Evolutionary conservation across 1,139 yeast genomes (phyloP).

Genomic region (Hyphopichia pseudoburtonii): DNA sequence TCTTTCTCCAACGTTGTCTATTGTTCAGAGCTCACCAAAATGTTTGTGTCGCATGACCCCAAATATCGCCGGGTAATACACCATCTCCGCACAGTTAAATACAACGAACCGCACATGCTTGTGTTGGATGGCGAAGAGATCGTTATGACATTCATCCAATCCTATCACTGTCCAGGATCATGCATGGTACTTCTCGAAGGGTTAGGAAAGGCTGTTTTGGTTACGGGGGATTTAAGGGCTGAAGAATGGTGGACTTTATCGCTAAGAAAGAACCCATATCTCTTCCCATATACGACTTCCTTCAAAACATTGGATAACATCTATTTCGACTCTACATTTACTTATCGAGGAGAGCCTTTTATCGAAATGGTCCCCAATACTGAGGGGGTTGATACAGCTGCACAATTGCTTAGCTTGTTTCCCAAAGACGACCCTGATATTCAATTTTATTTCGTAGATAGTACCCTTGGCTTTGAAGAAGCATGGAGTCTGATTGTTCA

Average conservation of each 20-base stretch:
- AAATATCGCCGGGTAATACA: slow-evolving; percentile 22
- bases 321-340: slow-evolving; percentile 60
- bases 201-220: slow-evolving; percentile 32
- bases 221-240: slow-evolving; percentile 63
- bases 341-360: slow-evolving; percentile 50
- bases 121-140: slow-evolving; percentile 14
- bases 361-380: slow-evolving; percentile 43
- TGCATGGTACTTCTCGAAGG: slow-evolving; percentile 54
- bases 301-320: slow-evolving; percentile 39
- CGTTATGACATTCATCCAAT: slow-evolving; percentile 29
- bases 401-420: slow-evolving; percentile 36
- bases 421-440: slow-evolving; percentile 43
- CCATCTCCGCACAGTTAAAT: slow-evolving; percentile 20
- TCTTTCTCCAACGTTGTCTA: slow-evolving; percentile 46
- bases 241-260: slow-evolving; percentile 53
- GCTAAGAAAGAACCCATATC: slow-evolving; percentile 34
- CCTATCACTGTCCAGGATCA: slow-evolving; percentile 67
- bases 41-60: slow-evolving; percentile 24
- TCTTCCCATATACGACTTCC: slow-evolving; percentile 45
- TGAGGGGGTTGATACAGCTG: slow-evolving; percentile 39
- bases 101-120: slow-evolving; percentile 25
- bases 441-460: slow-evolving; percentile 40
- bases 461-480: slow-evolving; percentile 56
- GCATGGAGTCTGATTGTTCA: slow-evolving; percentile 45
- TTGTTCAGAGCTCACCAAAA: slow-evolving; percentile 50